Base-by-base conservation (phyloP, 768 basidiomycete species). In the Amanita rimosa region DNA sequence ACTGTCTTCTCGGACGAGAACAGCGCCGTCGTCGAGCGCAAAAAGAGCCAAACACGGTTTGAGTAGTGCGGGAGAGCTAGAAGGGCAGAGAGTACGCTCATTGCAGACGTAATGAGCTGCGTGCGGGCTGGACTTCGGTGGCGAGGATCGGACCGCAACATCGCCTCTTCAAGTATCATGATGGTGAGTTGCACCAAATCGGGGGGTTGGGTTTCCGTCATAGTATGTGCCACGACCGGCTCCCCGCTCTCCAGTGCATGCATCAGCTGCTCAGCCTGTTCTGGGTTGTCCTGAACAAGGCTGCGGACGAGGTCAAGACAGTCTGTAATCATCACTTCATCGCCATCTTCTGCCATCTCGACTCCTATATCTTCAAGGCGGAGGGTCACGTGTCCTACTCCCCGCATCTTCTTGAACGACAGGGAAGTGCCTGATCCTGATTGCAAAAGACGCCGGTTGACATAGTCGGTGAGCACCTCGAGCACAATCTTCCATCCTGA, bases 401-500 rank as follows among this genome's bases (percentile, higher is more conserved):
- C 61, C 11, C 66, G 67, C 19, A 72, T 69, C 49, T 67, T 67
- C 7, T 69, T 74, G 51, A 81, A 81, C 4, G 78, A 75, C 8
- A 75, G 68, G 37, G 78, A 75, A 10, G 61, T 61, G 16, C 71
- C 62, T 51, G 64, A 59, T 7, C 66, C 67, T 39, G 65, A 63
- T 41, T 74, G 66, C 57, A 71, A 61, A 8, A 77, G 72, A 50
- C 72, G 66, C 26, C 76, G 74, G 50, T 78, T 80, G 48, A 84
- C 79, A 58, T 84, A 89, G 58, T 85, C 83, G 3, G 78, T 77
- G 46, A 95, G 67, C 7, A 94, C 67, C 55, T 92, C 91, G n/a
- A 91, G 62, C 5, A 95, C 64, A 11, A 95, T 61, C 54, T 78
- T 84, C 93, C 93, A 96, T 2, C 87, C 90, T 6, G 85, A 88